Base-by-base conservation (phyloP, 306 rosid genomes). In the Pyrus communis region DNA sequence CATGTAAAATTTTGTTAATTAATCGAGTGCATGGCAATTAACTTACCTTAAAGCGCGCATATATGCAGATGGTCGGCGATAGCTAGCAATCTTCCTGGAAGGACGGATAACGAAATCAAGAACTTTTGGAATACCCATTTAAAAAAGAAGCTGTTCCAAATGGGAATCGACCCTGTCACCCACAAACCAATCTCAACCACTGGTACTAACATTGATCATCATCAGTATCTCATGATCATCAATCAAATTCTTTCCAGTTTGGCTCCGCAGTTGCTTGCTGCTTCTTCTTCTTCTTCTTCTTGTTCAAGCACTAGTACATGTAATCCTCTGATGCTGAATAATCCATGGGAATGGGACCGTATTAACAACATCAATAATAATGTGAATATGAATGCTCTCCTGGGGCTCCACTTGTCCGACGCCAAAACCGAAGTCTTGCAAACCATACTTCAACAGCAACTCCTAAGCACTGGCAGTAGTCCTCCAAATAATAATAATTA, bases 71-170 rank as follows among this genome's bases (percentile, higher is more conserved):
- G 97, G 97, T 86, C 97, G 1, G 82, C 89, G 0, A 92, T 90
- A 84, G 97, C 97, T 28, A 87, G 88, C 42, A 89, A 88, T 89
- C 85, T 90, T 49, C 96, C 97, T 22, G 93, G 97, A 11, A 77
- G 97, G 73, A 92, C 96, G 4, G 97, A 92, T 42, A 92, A 92
- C 63, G 97, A 92, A 70, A 88, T 92, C 17, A 92, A 92, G 82
- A 92, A 92, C 61, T 92, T 88, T 13, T 92, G 97, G 97, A 92
- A 92, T 81, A 92, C 97, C 1, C 92, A 87, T 72, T 31, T 92
- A 28, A 92, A 83, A 89, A 92, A 88, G 72, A 92, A 87, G 84
- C 92, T 90, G 78, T 45, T 90, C 4, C 84, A 84, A 79, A 92
- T 88, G 93, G 97, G 96, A 2, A 78, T 92, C 60, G 97, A 92